Base-by-base conservation (phyloP, 2,329 filamentous ascomycete genomes). In the Alternaria panax region DNA sequence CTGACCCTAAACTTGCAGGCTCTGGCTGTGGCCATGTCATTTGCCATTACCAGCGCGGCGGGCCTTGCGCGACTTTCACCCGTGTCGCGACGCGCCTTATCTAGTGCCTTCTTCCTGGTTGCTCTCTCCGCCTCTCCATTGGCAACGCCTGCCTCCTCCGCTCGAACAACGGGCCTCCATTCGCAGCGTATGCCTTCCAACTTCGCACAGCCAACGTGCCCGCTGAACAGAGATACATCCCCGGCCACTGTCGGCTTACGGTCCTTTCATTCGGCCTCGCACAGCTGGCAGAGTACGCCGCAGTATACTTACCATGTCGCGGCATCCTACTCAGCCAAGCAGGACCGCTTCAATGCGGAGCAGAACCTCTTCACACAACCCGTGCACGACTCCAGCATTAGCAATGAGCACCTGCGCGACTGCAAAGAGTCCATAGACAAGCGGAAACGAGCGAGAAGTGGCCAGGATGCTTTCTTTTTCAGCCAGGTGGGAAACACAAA, bases 401-500 rank as follows among this genome's bases (percentile, higher is more conserved):
- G 62, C 62, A 69, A 67, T 34, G 67, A 67, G 16, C 67, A 68
- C 46, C 50, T 76, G 50, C 63, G 60, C 41, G 67, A 72, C 48
- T 77, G 74, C 70, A 76, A 76, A 40, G 60, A 63, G 24, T 56
- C 66, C 55, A 67, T 84, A 67, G 82, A 85, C 72, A 87, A 87
- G 75, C 83, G 81, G 67, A 84, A 82, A 63, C 87, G 91, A 24
- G 91, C 90, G 50, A 90, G 88, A 59, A 95, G 91, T 51, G 95
- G 95, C 16, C 93, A 99, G 79, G 95, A 99, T 84, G 92, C 95
- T 58, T 98, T 97, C 82, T 99, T 99, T 79, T 90, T 95, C 69
- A 79, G 90, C 73, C 87, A 89, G 24, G 83, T 97, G n/a, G 92
- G 91, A 51, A 86, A 88, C 64, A 86, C 85, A 1, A 85, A 88